These are phyloP conservation scores for Sanghuangporus baumii DNA, from an alignment of 1,284 basidiomycete species.

Conservation along the genomic window DNA sequence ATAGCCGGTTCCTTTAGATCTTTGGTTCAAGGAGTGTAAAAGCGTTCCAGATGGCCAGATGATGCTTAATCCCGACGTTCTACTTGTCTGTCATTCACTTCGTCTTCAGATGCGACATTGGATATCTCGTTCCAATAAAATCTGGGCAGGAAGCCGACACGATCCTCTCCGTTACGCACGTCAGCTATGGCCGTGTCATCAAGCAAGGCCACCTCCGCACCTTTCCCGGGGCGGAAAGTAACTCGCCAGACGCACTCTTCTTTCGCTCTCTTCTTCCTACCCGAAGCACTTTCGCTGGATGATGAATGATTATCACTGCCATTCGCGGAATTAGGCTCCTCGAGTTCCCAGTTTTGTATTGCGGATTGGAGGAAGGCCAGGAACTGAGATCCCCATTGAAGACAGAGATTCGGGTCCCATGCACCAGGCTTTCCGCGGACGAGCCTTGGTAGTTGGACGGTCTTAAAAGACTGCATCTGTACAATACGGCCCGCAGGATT, in stretches of 20 bases:
- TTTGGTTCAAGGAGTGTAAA: not conserved
- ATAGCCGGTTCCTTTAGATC: not conserved
- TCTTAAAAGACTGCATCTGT: slow-evolving; percentile 64
- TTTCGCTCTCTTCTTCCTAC: not conserved
- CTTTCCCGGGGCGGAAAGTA: slow-evolving; percentile 50
- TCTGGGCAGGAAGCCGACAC: slow-evolving; percentile 67
- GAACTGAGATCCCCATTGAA: slow-evolving; percentile 69
- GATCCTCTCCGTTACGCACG: slow-evolving; percentile 57
- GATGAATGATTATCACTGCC: slow-evolving; percentile 10
- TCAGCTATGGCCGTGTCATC: slow-evolving; percentile 45
- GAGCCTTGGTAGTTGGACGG: slow-evolving; percentile 63
- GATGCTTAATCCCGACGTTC: not conserved
- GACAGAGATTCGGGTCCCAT: slow-evolving; percentile 75
- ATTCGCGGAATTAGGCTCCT: not conserved
- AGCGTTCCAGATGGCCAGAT: not conserved
- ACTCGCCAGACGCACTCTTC: slow-evolving; percentile 57
- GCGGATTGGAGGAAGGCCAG: slow-evolving; percentile 47
- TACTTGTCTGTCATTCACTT: not conserved
- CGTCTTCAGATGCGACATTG: not conserved
- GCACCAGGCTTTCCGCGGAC: slow-evolving; percentile 68
- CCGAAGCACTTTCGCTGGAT: slow-evolving; percentile 11
- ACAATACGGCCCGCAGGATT: slow-evolving; percentile 67
- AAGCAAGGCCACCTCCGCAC: slow-evolving; percentile 42
- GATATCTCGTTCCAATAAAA: slow-evolving; percentile 44
- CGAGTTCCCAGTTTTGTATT: slow-evolving; percentile 14